Base-by-base conservation (phyloP, 106 monocot species). In the Ottelia alismoides region DNA sequence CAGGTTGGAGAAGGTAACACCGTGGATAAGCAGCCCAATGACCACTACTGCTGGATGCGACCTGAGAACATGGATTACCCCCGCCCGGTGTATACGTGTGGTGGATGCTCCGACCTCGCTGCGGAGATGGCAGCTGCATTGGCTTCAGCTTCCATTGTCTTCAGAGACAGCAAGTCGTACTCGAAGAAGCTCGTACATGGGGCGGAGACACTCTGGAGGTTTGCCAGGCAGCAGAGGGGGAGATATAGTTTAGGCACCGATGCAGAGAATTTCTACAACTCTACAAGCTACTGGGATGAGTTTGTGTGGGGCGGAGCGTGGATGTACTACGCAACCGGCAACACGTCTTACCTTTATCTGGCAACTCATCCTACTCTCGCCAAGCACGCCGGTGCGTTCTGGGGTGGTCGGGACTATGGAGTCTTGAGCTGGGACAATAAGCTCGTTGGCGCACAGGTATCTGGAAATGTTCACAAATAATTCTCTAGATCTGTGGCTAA, bases 401-500 rank as follows among this genome's bases (percentile, higher is more conserved):
- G 85, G 92, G 92, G 92, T 47, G 91, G 91, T 9, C 85, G 81
- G 2, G 65, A 78, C 23, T 92, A 92, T 63, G 92, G 92, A 2
- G 92, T 92, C 1, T 61, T 92, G 28, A 92, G 92, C 71, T 92
- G 92, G 92, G 92, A 92, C 45, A 92, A 76, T 73, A 92, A 92
- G 65, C 92, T 92, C 53, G 70, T 79, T 17, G 92, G 92, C 23
- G 92, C 92, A 70, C 92, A 92, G 65, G 91, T 92, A 53, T n/a
- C n/a, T n/a, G n/a, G n/a, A n/a, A n/a, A n/a, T n/a, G n/a, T n/a
- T n/a, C n/a, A n/a, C n/a, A n/a, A n/a, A n/a, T n/a, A n/a, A n/a
- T n/a, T n/a, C n/a, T n/a, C n/a, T n/a, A n/a, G n/a, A n/a, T n/a
- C n/a, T n/a, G n/a, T n/a, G n/a, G n/a, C n/a, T n/a, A n/a, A n/a